Percentiles rank a stretch among this genome's conserved stretches.
phyloP scores from a whole-genome alignment of 2,329 filamentous ascomycete genomes.

The Amphichorda felina region DNA sequence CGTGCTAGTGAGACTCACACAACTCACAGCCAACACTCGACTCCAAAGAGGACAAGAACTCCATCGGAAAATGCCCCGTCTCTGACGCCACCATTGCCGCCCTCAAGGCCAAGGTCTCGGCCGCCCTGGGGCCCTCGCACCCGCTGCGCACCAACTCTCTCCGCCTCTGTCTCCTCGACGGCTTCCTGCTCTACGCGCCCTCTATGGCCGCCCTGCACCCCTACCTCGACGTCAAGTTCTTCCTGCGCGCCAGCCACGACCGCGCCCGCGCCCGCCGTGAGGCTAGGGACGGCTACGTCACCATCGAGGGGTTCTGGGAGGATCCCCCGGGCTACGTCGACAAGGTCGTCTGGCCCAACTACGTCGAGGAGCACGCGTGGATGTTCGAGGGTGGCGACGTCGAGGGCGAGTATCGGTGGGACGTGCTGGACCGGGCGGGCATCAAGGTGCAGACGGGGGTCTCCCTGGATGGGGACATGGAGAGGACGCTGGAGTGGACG shows the following conservation, averaged over 20 bases:
- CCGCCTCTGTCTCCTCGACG: slow-evolving; percentile 67
- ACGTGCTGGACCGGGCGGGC: slow-evolving; percentile 27
- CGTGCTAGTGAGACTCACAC: too few relatives aligned
- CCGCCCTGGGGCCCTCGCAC: slow-evolving; percentile 31
- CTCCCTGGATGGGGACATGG: slow-evolving; percentile 44
- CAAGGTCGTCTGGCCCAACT: slow-evolving; percentile 91
- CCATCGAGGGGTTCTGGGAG: slow-evolving; percentile 82
- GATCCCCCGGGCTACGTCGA: slow-evolving; percentile 94
- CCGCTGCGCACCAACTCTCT: slow-evolving; percentile 18
- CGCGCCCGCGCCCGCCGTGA: slow-evolving; percentile 54
- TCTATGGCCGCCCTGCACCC: slow-evolving; percentile 41
- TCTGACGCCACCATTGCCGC: slow-evolving; percentile 30
- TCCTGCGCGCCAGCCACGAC: slow-evolving; percentile 58
- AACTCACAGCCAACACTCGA: slow-evolving; percentile 14
- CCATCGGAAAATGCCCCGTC: slow-evolving; percentile 42
- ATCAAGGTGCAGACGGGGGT: slow-evolving; percentile 36
- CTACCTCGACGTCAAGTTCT: slow-evolving; percentile 63
- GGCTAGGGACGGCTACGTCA: slow-evolving; percentile 65
- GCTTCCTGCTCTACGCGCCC: slow-evolving; percentile 70
- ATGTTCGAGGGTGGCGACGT: slow-evolving; percentile 64
- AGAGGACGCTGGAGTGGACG: slow-evolving; percentile 53
- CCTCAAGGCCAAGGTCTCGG: slow-evolving; percentile 32
- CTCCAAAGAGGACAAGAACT: slow-evolving; percentile 47
- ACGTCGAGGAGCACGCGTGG: slow-evolving; percentile 69
- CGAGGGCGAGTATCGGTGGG: slow-evolving; percentile 38